Percentiles rank a stretch among this genome's conserved stretches.
These are phyloP conservation scores for Articulospora tetracladia DNA, from an alignment of 495 filamentous ascomycete species.

Conservation along the genomic window DNA sequence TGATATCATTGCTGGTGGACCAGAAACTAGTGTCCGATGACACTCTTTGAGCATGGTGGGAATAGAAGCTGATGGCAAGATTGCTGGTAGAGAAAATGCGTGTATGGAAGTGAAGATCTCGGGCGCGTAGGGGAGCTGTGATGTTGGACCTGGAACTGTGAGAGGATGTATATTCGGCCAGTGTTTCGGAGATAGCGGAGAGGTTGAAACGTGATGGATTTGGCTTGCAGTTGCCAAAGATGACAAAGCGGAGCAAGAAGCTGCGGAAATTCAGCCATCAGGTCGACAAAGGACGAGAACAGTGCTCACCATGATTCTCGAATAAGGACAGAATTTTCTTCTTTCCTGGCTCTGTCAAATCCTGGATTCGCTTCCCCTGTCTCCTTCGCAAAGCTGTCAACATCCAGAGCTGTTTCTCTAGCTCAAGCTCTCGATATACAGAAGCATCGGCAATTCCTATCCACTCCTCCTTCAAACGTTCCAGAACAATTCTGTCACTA, in stretches of 20 bases:
- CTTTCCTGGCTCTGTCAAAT: background rate
- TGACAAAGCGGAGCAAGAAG: slow-evolving; percentile 20
- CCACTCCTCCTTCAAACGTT: slow-evolving; percentile 41
- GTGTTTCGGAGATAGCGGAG: slow-evolving; percentile 19
- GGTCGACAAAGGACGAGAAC: background rate
- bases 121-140: slow-evolving; percentile 22
- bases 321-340: slow-evolving; percentile 21
- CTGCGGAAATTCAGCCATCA: slow-evolving; percentile 1
- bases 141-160: slow-evolving; percentile 4
- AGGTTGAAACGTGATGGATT: slow-evolving; percentile 20
- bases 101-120: slow-evolving; percentile 21
- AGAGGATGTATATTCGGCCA: slow-evolving; percentile 22
- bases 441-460: slow-evolving; percentile 32
- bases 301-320: slow-evolving; percentile 23
- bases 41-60: slow-evolving; percentile 24
- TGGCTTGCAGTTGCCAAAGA: slow-evolving; percentile 4
- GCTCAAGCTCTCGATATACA: slow-evolving; percentile 21
- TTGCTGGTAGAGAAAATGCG: slow-evolving; percentile 16
- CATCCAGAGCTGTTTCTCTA: slow-evolving; percentile 27
- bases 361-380: background rate
- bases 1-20: background rate
- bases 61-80: slow-evolving; percentile 21
- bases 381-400: slow-evolving; percentile 10
- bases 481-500: slow-evolving; percentile 36
- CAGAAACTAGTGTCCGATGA: slow-evolving; percentile 17